Evolutionary conservation across 2,329 filamentous ascomycete genomes (phyloP).

Genomic region (Epichloe uncinata): DNA sequence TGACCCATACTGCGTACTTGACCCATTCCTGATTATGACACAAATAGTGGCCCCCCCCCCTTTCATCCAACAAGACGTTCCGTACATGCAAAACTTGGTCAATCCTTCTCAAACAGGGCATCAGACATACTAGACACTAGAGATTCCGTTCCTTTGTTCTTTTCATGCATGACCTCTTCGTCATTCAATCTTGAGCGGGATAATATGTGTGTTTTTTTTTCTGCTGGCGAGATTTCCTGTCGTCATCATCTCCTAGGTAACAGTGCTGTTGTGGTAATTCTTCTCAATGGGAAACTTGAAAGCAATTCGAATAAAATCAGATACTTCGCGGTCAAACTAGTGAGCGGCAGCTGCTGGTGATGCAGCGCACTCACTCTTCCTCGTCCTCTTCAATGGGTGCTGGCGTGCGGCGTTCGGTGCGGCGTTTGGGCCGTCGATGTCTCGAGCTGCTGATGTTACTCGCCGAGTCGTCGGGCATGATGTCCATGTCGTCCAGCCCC

Average conservation of each 20-base stretch:
- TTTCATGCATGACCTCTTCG: neutral
- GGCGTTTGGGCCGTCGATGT: constrained; percentile 52
- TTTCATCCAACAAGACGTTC: neutral
- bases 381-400: constrained; percentile 62
- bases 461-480: constrained; percentile 67
- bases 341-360: too few species aligned
- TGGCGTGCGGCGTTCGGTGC: constrained; percentile 56
- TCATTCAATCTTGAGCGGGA: neutral
- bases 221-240: neutral
- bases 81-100: neutral
- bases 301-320: neutral
- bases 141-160: neutral
- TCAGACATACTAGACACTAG: neutral
- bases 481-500: constrained; percentile 42
- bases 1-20: neutral
- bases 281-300: neutral
- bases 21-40: too few species aligned
- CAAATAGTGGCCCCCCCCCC: too few species aligned
- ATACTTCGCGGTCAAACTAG: neutral
- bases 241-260: neutral
- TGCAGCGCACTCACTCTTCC: constrained; percentile 39
- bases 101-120: neutral
- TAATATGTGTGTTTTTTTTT: neutral
- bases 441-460: constrained; percentile 67
- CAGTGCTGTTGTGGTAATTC: neutral